Conservation (phyloP, 768 basidiomycete species). For the Hygrocybe coccinea region DNA sequence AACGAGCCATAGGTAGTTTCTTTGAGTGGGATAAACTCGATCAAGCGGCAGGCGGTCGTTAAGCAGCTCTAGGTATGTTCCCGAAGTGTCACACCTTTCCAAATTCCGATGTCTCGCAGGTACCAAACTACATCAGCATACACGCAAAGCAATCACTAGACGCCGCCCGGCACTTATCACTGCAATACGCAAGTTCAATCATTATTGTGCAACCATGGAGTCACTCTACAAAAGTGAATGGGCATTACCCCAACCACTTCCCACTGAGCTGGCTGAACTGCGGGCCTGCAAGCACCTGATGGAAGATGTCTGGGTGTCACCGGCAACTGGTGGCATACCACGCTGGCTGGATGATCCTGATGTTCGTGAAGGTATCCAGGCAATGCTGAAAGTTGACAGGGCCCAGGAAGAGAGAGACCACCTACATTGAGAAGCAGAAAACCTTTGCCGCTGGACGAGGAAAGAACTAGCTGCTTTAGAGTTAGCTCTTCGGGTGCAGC, state of each 20-base stretch:
- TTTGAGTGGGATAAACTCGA: constrained; percentile 26
- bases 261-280: constrained; percentile 25
- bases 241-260: constrained; percentile 28
- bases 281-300: constrained; percentile 24
- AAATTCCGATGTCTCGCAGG: constrained; percentile 7
- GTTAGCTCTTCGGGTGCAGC: constrained; percentile 14
- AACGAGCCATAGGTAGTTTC: constrained; percentile 21
- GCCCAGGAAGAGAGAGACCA: constrained; percentile 28
- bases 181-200: constrained; percentile 27
- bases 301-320: constrained; percentile 36
- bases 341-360: constrained; percentile 32
- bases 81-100: background rate
- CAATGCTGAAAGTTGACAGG: constrained; percentile 23
- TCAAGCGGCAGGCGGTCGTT: constrained; percentile 16
- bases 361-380: constrained; percentile 13
- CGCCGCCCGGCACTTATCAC: constrained; percentile 21
- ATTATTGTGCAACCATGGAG: constrained; percentile 20
- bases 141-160: constrained; percentile 24
- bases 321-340: constrained; percentile 10
- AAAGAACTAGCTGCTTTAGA: constrained; percentile 25
- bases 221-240: constrained; percentile 13
- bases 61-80: constrained; percentile 14
- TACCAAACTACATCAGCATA: constrained; percentile 30
- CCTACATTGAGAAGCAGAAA: constrained; percentile 27
- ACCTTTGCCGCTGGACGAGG: constrained; percentile 33